phyloP scores from a whole-genome alignment of 805 yeast genomes.

The Candida namnaoensis region DNA sequence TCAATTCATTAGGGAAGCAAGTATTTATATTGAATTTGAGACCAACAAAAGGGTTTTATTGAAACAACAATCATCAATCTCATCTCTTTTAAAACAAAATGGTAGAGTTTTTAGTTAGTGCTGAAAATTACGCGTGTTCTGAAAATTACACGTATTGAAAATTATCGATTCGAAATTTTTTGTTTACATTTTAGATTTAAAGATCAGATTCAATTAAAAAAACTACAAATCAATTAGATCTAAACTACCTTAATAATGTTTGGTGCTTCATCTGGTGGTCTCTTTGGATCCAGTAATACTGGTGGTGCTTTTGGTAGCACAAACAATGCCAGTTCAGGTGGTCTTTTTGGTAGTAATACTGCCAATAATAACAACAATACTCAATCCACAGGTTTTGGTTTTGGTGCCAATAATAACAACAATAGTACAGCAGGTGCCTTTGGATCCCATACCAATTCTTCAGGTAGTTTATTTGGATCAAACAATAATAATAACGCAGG shows the following conservation, averaged over 20 bases:
- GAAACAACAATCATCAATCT: no score
- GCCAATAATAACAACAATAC: neutral
- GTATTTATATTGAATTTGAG: no score
- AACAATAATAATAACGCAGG: neutral
- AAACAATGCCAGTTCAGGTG: conserved; percentile 1
- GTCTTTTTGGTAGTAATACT: conserved; percentile 7
- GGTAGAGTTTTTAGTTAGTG: no score
- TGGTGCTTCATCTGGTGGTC: conserved; percentile 2
- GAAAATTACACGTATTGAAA: no score
- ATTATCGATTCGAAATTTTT: no score
- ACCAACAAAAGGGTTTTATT: no score
- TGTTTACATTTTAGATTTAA: no score
- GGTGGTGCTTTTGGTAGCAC: conserved; percentile 10
- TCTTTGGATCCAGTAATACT: conserved; percentile 6
- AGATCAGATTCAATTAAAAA: no score
- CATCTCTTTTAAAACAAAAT: no score
- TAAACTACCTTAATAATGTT: neutral
- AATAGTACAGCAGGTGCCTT: conserved; percentile 13
- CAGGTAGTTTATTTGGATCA: conserved; percentile 25
- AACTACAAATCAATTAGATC: no score
- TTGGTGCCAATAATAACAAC: conserved; percentile 15
- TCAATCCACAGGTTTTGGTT: conserved; percentile 13
- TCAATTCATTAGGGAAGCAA: no score
- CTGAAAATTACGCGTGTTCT: no score
- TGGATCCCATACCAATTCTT: conserved; percentile 4